Evolutionary conservation across 768 basidiomycete species (phyloP), one percentile per base, ranked within the genome.

Genomic region (Suillus subalutaceus): DNA sequence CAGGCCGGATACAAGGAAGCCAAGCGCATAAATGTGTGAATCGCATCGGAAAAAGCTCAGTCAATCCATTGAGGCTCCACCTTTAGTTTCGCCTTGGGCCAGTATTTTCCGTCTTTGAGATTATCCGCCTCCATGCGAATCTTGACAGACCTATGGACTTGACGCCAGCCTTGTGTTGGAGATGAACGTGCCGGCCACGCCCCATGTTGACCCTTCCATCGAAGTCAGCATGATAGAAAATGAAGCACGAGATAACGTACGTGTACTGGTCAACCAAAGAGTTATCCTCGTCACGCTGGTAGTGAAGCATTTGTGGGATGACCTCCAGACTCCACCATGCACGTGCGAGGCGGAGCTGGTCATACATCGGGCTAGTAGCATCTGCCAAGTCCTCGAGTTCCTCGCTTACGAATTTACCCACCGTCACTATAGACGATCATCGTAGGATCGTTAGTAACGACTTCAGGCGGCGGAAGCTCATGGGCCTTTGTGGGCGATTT

Each of bases 261-360:
- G 67, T 70, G n/a, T 69, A 30, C 2, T 65, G 18, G 1, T 57
- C 6, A 1, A 44, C 6, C 73, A 75, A 77, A 0, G 4, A 10
- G 32, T 70, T 50, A 30, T 74, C 70, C 3, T 71, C 60, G 50
- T 76, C 72, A 23, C 68, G 64, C 55, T 79, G 77, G 65, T 67
- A 77, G 41, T 65, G 74, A 63, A 70, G 23, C 58, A 53, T 68
- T 66, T 74, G 77, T 0, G 86, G 88, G 16, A 87, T 52, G 35
- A 80, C 63, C 74, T 93, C 91, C 38, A 93, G 76, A 26, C 87
- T 68, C 91, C 91, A 92, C 91, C 91, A 92, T 0, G 58, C 62
- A 57, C 69, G 78, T 30, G 76, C 66, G 6, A 80, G 69, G n/a
- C 74, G 68, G 38, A 92, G 81, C 77, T 90, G 83, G 74, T 92